Evolutionary conservation across 2,329 filamentous ascomycete species (phyloP).

Genomic region (Trichoderma gracile): DNA sequence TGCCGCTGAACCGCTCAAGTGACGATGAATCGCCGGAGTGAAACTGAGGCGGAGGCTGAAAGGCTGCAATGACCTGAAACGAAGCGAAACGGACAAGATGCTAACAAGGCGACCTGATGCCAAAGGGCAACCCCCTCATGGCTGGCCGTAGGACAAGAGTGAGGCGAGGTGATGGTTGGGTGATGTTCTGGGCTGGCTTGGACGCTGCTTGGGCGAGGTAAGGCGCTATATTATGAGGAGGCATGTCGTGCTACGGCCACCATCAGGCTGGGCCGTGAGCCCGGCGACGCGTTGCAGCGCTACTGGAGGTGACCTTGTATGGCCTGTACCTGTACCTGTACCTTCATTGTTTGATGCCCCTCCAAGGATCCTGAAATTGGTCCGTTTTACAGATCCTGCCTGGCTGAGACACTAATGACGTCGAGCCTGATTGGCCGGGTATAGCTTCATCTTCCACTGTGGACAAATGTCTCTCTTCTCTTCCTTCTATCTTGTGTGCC

Average conservation of each 20-base stretch:
- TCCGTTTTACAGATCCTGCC: neutral
- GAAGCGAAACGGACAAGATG: neutral
- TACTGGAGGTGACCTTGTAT: neutral
- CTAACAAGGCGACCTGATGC: slow-evolving; percentile 15
- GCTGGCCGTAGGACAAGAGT: slow-evolving; percentile 8
- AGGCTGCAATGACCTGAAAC: neutral
- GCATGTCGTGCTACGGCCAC: neutral
- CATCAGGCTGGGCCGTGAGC: slow-evolving; percentile 7
- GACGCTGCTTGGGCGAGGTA: neutral
- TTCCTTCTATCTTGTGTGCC: too few species aligned
- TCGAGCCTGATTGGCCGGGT: slow-evolving; percentile 7
- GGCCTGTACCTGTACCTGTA: neutral
- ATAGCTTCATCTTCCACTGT: neutral
- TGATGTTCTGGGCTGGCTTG: too few species aligned
- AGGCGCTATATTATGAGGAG: slow-evolving; percentile 4
- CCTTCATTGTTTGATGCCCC: neutral
- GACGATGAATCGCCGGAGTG: neutral
- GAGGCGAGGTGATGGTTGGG: slow-evolving; percentile 12
- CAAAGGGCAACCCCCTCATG: slow-evolving; percentile 22
- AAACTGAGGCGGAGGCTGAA: neutral
- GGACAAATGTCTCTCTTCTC: too few species aligned
- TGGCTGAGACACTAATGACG: slow-evolving; percentile 11
- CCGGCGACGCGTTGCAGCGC: slow-evolving; percentile 15
- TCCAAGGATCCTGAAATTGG: slow-evolving; percentile 7
- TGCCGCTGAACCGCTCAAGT: neutral